Evolutionary conservation across 495 filamentous ascomycete genomes (phyloP), one percentile per base, ranked within the genome.

Genomic region (Aspergillus taichungensis): DNA sequence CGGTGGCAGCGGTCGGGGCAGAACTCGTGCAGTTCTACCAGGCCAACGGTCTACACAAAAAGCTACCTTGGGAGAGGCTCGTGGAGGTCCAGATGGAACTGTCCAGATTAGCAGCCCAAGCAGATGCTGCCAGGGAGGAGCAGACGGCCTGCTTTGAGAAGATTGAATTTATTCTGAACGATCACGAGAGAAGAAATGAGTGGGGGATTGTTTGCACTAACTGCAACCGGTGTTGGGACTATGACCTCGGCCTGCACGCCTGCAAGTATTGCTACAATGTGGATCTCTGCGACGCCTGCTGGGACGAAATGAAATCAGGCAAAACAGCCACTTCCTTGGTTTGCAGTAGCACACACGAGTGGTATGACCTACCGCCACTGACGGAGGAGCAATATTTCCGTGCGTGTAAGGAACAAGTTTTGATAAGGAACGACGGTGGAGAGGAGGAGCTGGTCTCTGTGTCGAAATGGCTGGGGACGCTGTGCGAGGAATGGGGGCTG

Each of bases 221-320:
- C 31, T 48, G 46, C 18, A 7, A 14, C 5, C n/a, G 18, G 13
- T 11, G 30, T 12, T 58, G 55, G 55, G 37, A 49, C 11, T 40
- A 52, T 27, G 49, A 58, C 1, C 29, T 30, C 8, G 33, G 11
- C 6, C n/a, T 55, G 10, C 43, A 55, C 29, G 30, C 8, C n/a
- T 58, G 55, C 49, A 55, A 43, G 13, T 52, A 49, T 10, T 56
- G 55, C 34, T 42, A 53, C 35, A 34, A 42, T 24, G 18, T 24
- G 12, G 55, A 51, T 10, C 51, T 58, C 31, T 58, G 55, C 43
- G 46, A 47, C 13, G 42, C n/a, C 18, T 58, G 55, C 8, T 48
- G 44, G 14, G 27, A 41, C 5, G 32, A 50, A 9, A 18, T 58
- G 12, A 37, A 28, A 30, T 30, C 46, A 6, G 32, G 11, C 14